Evolutionary conservation across 2,329 filamentous ascomycete species (phyloP).

Genomic region (Pochonia chlamydosporia): DNA sequence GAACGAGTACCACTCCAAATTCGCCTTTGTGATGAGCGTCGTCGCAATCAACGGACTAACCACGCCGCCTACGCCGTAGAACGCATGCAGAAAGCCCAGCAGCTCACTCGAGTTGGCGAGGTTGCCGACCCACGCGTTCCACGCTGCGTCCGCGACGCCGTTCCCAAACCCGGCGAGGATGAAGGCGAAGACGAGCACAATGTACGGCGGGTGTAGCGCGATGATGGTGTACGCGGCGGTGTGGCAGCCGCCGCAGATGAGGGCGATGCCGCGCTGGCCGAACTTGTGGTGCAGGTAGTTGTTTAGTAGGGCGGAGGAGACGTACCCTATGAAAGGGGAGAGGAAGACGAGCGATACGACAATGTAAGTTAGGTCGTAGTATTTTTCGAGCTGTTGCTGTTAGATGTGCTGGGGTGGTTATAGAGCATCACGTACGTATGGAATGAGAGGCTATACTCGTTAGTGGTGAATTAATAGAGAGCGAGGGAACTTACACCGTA

Average conservation of each 20-base stretch:
- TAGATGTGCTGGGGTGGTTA: no score
- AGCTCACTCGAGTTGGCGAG: constrained; percentile 66
- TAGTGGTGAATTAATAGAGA: constrained; percentile 11
- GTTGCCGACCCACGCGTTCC: constrained; percentile 49
- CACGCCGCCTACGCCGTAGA: constrained; percentile 62
- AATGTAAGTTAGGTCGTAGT: constrained; percentile 54
- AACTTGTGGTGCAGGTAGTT: constrained; percentile 52
- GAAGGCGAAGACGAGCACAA: constrained; percentile 56
- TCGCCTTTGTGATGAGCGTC: constrained; percentile 58
- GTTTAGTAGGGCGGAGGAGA: constrained; percentile 53
- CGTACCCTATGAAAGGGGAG: constrained; percentile 59
- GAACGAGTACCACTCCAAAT: constrained; percentile 61
- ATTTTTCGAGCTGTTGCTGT: constrained; percentile 45
- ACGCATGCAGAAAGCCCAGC: constrained; percentile 59
- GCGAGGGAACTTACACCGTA: constrained; percentile 43
- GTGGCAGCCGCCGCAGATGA: constrained; percentile 57
- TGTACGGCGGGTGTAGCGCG: constrained; percentile 57
- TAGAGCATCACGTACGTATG: constrained; percentile 37
- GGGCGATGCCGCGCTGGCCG: constrained; percentile 62
- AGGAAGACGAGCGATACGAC: constrained; percentile 59
- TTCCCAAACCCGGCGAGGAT: constrained; percentile 62
- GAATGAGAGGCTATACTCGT: constrained; percentile 36
- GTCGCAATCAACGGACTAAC: constrained; percentile 67
- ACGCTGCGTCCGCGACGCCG: constrained; percentile 51
- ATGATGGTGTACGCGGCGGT: constrained; percentile 55